Conservation (phyloP, 352 stramenopile species). For the Pythium graminicola region DNA sequence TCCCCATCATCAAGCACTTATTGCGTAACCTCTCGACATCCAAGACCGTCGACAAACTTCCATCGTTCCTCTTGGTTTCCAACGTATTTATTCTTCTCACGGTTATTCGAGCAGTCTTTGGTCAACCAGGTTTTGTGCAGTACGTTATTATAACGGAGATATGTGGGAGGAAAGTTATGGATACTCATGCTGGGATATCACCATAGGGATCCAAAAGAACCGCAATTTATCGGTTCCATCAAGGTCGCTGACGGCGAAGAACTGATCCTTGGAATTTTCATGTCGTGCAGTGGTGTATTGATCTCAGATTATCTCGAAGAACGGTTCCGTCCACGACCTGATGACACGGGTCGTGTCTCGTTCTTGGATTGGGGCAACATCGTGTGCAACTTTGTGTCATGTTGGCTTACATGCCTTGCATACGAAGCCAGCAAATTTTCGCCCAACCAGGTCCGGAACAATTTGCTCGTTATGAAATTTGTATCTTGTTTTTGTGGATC, state of each 20-base stretch:
- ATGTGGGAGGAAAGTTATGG: not conserved
- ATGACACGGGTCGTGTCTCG: slow-evolving; percentile 14
- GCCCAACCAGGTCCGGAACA: slow-evolving; percentile 24
- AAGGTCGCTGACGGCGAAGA: slow-evolving; percentile 32
- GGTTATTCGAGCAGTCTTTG: slow-evolving; percentile 20
- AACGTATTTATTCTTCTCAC: slow-evolving; percentile 28
- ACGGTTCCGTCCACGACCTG: slow-evolving; percentile 14
- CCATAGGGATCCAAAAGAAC: slow-evolving; percentile 69
- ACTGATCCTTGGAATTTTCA: slow-evolving; percentile 35
- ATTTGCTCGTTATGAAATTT: slow-evolving; percentile 36
- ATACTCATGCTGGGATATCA: not conserved
- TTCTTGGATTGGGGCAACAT: slow-evolving; percentile 33
- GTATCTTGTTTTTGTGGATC: slow-evolving; percentile 39
- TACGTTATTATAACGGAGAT: slow-evolving; percentile 3
- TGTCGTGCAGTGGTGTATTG: slow-evolving; percentile 32
- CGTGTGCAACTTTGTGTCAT: slow-evolving; percentile 34
- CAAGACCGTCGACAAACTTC: slow-evolving; percentile 19
- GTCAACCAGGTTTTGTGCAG: slow-evolving; percentile 25
- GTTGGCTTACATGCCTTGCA: slow-evolving; percentile 27
- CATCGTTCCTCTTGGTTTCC: slow-evolving; percentile 19
- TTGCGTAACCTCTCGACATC: slow-evolving; percentile 10
- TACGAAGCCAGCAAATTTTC: slow-evolving; percentile 30
- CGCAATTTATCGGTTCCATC: slow-evolving; percentile 34
- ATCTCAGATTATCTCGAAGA: slow-evolving; percentile 24
- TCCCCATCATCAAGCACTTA: slow-evolving; percentile 13